These are phyloP conservation scores for Penicillium turbatum DNA, from an alignment of 495 filamentous ascomycete species.

Conservation along the genomic window DNA sequence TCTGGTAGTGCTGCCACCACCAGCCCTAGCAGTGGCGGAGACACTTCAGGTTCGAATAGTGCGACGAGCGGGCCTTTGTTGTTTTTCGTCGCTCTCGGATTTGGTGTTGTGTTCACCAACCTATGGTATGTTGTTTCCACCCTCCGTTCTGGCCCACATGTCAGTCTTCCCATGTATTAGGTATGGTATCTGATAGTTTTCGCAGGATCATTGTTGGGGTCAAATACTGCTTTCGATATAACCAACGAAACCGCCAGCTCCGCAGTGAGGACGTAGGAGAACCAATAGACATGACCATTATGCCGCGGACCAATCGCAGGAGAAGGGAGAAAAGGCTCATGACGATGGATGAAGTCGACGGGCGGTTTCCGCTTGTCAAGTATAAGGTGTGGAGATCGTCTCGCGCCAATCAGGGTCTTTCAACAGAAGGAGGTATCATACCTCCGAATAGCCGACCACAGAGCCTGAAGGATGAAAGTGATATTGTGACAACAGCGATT, in stretches of 20 bases:
- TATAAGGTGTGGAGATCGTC: slow-evolving; percentile 92
- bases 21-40: slow-evolving; percentile 7
- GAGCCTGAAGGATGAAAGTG: slow-evolving; percentile 22
- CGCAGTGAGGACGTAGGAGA: slow-evolving; percentile 82
- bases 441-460: slow-evolving; percentile 48
- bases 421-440: slow-evolving; percentile 81
- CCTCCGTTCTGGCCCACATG: not conserved
- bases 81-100: slow-evolving; percentile 96
- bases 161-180: not conserved
- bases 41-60: slow-evolving; percentile 9
- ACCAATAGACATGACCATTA: slow-evolving; percentile 70
- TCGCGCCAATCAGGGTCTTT: slow-evolving; percentile 76
- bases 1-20: slow-evolving; percentile 23
- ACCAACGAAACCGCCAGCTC: slow-evolving; percentile 80
- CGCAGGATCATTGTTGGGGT: slow-evolving; percentile 97
- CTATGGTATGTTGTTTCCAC: slow-evolving; percentile 65
- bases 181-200: slow-evolving; percentile 3
- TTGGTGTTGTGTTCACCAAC: slow-evolving; percentile 98
- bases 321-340: slow-evolving; percentile 95
- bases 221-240: slow-evolving; percentile 98
- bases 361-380: slow-evolving; percentile 89
- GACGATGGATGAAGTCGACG: slow-evolving; percentile 98
- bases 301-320: slow-evolving; percentile 76
- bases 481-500: slow-evolving; percentile 11
- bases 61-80: slow-evolving; percentile 81